Evolutionary conservation across 202 grass and related monocot species (phyloP).

Genomic region (Panicum hallii): DNA sequence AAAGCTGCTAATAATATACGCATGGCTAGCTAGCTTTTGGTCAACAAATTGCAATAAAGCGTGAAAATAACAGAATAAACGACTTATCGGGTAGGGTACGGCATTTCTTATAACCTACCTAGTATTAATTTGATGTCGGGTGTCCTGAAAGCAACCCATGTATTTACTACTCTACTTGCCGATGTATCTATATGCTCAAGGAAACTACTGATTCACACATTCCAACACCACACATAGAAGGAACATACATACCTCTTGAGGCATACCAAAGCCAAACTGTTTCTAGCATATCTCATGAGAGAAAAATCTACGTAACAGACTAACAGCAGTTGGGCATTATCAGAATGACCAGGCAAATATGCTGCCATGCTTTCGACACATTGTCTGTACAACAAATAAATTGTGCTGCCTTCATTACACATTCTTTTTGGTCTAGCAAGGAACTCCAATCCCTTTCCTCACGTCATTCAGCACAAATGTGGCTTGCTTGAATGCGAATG

Average conservation of each 20-base stretch:
- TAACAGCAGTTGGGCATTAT: not conserved
- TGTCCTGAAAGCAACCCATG: no score
- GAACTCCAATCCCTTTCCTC: slow-evolving; percentile 25
- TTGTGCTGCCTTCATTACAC: no score
- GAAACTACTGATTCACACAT: not conserved
- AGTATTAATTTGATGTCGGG: no score
- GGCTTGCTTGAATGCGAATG: slow-evolving; percentile 32
- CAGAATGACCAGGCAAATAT: not conserved
- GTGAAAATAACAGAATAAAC: no score
- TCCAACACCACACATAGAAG: not conserved
- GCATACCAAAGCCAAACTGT: not conserved
- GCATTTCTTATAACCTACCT: no score
- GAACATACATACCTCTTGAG: not conserved
- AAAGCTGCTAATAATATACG: no score
- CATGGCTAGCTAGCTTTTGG: no score
- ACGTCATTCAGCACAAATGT: slow-evolving; percentile 41
- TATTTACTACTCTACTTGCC: no score
- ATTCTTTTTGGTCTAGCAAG: not conserved
- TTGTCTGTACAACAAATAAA: no score
- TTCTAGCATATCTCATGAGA: not conserved
- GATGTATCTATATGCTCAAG: no score
- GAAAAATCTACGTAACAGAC: not conserved
- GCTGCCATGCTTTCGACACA: not conserved
- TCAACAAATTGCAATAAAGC: no score
- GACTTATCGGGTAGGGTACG: no score